Evolutionary conservation across 805 yeast genomes (phyloP), one percentile per base, ranked within the genome.

Genomic region (Candida patagonica): DNA sequence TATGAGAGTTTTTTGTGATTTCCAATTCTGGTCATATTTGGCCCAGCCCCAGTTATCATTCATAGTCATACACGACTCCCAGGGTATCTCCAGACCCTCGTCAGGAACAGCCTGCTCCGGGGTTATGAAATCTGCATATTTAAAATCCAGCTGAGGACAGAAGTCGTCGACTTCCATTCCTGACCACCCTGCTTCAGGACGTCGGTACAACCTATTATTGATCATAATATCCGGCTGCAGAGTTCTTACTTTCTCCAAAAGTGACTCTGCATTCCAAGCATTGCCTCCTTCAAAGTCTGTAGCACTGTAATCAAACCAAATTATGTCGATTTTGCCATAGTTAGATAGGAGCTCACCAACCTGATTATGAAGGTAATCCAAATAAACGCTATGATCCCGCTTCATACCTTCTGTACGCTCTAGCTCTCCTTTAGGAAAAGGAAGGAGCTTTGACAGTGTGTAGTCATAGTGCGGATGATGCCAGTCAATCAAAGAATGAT

Each of bases 401-500:
- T n/a, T 21, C 7, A 15, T 34, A n/a, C 39, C 41, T n/a, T 29
- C 30, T 2, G 20, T 30, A 5, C 46, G 26, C 30, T 38, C 26
- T 19, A 21, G 22, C 38, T 45, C 49, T 13, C 36, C 43, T 15
- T 16, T 23, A 13, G 49, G 49, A 26, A 35, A 45, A 16, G 42
- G 44, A 36, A 45, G 26, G 20, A 20, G 35, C 16, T 30, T 32
- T 12, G 42, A 24, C 2, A 20, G 30, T 17, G 31, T 23, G 27
- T 31, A 42, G 23, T 45, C 45, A 27, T 42, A 45, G 31, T 45
- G 33, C 2, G 49, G 47, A 22, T 45, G 49, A 16, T 45, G 42
- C 49, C 49, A 45, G 35, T 45, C 49, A 25, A 43, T 34, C n/a
- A 43, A 19, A 10, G 49, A 45, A 27, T 45, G 46, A 30, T 45